A percentile compares a stretch with the other conserved stretches of the same genome.
These are phyloP conservation scores for Alternaria infectoria DNA, from an alignment of 2,329 filamentous ascomycete genomes.

Conservation along the genomic window DNA sequence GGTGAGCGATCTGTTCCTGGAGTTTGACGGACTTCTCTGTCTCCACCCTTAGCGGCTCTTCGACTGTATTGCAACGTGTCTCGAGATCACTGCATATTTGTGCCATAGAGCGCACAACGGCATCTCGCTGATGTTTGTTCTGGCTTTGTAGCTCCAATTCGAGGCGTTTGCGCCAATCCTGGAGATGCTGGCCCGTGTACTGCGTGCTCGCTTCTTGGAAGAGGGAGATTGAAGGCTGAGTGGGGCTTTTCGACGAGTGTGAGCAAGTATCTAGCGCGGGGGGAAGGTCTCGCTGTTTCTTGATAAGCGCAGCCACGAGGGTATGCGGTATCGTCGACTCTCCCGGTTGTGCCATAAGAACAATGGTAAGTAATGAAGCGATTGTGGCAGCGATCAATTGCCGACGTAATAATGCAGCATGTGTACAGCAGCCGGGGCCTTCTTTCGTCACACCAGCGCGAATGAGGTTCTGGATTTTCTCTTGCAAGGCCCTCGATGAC, in stretches of 20 bases:
- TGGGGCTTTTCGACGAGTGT: constrained; percentile 12
- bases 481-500: constrained; percentile 33
- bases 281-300: constrained; percentile 34
- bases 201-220: constrained; percentile 51
- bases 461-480: constrained; percentile 26
- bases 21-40: constrained; percentile 44
- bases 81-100: constrained; percentile 64
- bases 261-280: constrained; percentile 16
- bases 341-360: constrained; percentile 23
- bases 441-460: not conserved
- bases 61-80: constrained; percentile 60
- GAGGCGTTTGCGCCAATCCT: constrained; percentile 59
- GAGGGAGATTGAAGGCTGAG: constrained; percentile 28
- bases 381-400: constrained; percentile 30
- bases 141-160: constrained; percentile 50
- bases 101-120: constrained; percentile 57
- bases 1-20: constrained; percentile 36
- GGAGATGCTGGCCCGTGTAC: constrained; percentile 33
- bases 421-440: constrained; percentile 18
- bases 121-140: constrained; percentile 52
- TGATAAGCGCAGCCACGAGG: constrained; percentile 31
- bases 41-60: constrained; percentile 60
- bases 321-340: constrained; percentile 22
- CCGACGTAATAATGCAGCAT: constrained; percentile 16
- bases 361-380: constrained; percentile 36